Percentiles rank a stretch among this genome's conserved stretches.
These are phyloP conservation scores for Smittium culicis DNA, from an alignment of 371 early-diverging fungal species.

Conservation along the genomic window DNA sequence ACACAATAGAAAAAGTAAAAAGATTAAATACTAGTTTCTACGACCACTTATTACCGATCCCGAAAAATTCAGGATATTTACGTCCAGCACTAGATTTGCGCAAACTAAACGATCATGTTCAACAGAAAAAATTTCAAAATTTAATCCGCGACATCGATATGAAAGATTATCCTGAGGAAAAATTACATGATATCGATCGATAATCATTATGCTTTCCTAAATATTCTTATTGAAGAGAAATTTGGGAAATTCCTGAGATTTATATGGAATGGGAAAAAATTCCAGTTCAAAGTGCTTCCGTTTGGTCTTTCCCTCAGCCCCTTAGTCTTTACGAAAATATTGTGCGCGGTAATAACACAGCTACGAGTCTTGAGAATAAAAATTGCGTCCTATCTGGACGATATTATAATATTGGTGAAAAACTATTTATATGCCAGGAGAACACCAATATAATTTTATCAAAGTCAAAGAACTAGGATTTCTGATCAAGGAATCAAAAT, in stretches of 20 bases:
- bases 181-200: constrained; percentile 29
- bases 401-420: constrained; percentile 22
- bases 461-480: constrained; percentile 24
- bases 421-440: constrained; percentile 11
- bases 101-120: constrained; percentile 25
- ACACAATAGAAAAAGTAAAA: constrained; percentile 8
- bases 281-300: constrained; percentile 33
- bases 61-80: constrained; percentile 11
- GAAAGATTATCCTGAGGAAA: constrained; percentile 16
- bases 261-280: constrained; percentile 30
- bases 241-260: constrained; percentile 32
- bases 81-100: constrained; percentile 27
- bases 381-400: constrained; percentile 31
- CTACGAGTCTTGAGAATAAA: constrained; percentile 23
- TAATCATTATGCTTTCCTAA: constrained; percentile 30
- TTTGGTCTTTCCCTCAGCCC: constrained; percentile 38
- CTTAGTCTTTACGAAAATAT: constrained; percentile 31
- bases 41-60: constrained; percentile 7
- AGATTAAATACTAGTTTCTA: neutral
- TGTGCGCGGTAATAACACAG: constrained; percentile 26
- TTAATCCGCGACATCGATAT: constrained; percentile 25
- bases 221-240: constrained; percentile 24
- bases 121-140: constrained; percentile 17
- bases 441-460: constrained; percentile 16
- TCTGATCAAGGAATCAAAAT: constrained; percentile 22